phyloP scores from a whole-genome alignment of 257 asterid species.

The Echites panduratus region DNA sequence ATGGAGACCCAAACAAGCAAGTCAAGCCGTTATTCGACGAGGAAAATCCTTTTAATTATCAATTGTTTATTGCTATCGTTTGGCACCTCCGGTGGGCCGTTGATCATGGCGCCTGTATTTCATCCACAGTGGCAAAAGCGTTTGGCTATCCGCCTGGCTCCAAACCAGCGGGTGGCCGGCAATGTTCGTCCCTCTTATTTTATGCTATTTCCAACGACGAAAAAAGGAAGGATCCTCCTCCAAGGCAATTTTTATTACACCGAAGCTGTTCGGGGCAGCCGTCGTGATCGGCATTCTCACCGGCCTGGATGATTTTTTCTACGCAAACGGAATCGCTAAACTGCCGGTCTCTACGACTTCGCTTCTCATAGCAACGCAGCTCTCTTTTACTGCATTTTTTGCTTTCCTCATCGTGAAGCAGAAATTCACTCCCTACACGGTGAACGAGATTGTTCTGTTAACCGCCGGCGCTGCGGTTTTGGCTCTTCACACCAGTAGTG shows the following conservation, averaged over 20 bases:
- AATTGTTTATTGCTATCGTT: slow-evolving; percentile 15
- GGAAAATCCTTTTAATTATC: slow-evolving; percentile 11
- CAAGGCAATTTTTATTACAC: slow-evolving; percentile 8
- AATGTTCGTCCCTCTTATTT: slow-evolving; percentile 20
- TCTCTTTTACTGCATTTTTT: slow-evolving; percentile 26
- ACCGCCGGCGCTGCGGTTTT: slow-evolving; percentile 24
- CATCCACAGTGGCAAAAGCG: slow-evolving; percentile 23
- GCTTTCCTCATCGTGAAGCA: slow-evolving; percentile 21
- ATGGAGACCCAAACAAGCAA: background rate
- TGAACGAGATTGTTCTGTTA: slow-evolving; percentile 19
- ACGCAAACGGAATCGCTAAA: slow-evolving; percentile 23
- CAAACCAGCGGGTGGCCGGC: slow-evolving; percentile 30
- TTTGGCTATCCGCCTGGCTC: slow-evolving; percentile 25
- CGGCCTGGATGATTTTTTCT: slow-evolving; percentile 24
- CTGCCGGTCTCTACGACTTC: slow-evolving; percentile 28
- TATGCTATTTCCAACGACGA: slow-evolving; percentile 20
- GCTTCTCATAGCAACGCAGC: slow-evolving; percentile 22
- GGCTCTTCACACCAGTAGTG: slow-evolving; percentile 17
- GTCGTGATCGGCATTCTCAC: slow-evolving; percentile 20
- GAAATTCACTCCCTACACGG: slow-evolving; percentile 19
- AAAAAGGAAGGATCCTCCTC: slow-evolving; percentile 12
- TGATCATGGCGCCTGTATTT: slow-evolving; percentile 25
- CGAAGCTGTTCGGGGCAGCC: background rate
- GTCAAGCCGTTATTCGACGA: background rate
- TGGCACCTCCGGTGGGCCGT: slow-evolving; percentile 26